phyloP scores from a whole-genome alignment of 108 stramenopile species.

The Cyclotella atomus region DNA sequence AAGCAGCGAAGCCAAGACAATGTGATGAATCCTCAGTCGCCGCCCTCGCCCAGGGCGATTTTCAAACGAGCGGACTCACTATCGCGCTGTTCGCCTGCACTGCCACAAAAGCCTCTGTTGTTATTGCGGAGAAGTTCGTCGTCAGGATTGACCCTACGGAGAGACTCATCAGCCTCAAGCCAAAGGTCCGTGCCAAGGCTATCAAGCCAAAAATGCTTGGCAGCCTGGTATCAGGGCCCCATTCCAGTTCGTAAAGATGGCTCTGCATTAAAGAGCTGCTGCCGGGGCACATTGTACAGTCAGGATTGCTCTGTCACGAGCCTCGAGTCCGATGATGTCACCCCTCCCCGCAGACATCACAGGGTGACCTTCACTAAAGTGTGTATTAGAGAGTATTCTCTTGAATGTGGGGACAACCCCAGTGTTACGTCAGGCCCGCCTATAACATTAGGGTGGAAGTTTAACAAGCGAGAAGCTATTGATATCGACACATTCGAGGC shows the following conservation, averaged over 20 bases:
- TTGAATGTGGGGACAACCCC: slow-evolving; percentile 67
- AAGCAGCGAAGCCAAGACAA: no score
- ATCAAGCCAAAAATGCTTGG: no score
- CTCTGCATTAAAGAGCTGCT: slow-evolving; percentile 33
- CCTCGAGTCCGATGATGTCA: not conserved
- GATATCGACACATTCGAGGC: slow-evolving; percentile 48
- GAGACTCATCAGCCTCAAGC: no score
- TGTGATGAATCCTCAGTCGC: no score
- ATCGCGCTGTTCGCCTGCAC: no score
- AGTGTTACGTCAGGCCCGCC: slow-evolving; percentile 65
- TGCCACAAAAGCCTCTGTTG: no score
- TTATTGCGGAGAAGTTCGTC: no score
- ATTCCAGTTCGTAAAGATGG: slow-evolving; percentile 16
- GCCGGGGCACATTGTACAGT: not conserved
- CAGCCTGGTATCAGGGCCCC: no score
- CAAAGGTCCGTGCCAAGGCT: no score
- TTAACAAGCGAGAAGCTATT: slow-evolving; percentile 31
- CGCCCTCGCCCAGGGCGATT: no score
- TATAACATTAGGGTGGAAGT: slow-evolving; percentile 66
- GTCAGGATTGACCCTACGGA: no score
- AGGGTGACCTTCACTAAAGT: slow-evolving; percentile 41
- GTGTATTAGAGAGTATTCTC: slow-evolving; percentile 38
- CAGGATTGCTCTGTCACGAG: not conserved
- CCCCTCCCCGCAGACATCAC: not conserved
- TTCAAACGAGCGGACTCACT: no score